phyloP scores from a whole-genome alignment of 2,329 filamentous ascomycete species.

The Paradendryphiella salina region DNA sequence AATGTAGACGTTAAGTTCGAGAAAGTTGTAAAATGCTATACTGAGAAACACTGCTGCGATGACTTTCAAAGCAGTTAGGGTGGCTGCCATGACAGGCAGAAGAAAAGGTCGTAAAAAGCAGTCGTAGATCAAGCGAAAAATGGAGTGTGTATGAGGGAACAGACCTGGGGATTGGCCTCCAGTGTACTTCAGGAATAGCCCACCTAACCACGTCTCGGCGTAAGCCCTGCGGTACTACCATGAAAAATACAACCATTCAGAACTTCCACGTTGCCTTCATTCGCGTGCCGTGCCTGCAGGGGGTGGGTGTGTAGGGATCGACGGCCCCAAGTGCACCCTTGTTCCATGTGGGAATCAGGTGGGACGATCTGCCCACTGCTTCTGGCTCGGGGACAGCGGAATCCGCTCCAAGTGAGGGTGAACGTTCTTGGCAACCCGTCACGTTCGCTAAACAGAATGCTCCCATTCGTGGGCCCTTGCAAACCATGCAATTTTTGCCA shows the following conservation, averaged over 20 bases:
- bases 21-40: conserved; percentile 42
- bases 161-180: conserved; percentile 7
- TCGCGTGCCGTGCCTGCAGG: conserved; percentile 4
- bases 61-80: conserved; percentile 11
- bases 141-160: conserved; percentile 8
- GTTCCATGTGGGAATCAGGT: background rate
- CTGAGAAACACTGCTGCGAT: conserved; percentile 27
- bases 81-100: conserved; percentile 4
- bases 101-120: background rate
- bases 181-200: conserved; percentile 5
- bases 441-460: background rate
- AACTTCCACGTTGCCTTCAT: conserved; percentile 1
- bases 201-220: background rate
- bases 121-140: conserved; percentile 1
- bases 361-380: background rate
- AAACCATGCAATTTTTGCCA: background rate
- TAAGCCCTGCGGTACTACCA: background rate
- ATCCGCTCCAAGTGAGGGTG: background rate
- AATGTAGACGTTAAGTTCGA: conserved; percentile 52
- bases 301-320: background rate
- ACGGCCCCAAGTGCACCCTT: background rate
- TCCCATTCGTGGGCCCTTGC: background rate
- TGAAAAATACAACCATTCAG: background rate
- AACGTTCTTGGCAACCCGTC: background rate
- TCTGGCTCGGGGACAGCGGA: background rate